Conservation (phyloP, 2,329 filamentous ascomycete genomes). For the Penicillium sp. region DNA sequence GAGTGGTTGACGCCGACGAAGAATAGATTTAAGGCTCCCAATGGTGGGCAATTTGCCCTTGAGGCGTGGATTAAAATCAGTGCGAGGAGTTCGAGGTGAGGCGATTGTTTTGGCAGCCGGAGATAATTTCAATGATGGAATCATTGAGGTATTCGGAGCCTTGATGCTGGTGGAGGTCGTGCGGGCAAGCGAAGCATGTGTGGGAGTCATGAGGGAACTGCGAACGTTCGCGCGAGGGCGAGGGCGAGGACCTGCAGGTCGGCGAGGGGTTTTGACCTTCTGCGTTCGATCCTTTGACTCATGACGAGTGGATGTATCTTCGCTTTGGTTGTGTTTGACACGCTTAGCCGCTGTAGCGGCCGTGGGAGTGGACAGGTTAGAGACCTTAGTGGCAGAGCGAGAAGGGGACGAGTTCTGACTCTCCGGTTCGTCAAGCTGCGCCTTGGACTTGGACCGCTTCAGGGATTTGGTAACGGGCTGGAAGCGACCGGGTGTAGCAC, state of each 20-base stretch:
- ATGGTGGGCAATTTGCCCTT: conserved; percentile 49
- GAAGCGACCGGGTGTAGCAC: conserved; percentile 47
- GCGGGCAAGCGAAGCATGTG: conserved; percentile 69
- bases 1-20: conserved; percentile 58
- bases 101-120: conserved; percentile 51
- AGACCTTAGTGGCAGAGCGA: conserved; percentile 28
- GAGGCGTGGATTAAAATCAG: conserved; percentile 47
- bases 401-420: conserved; percentile 40
- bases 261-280: conserved; percentile 18
- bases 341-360: conserved; percentile 61
- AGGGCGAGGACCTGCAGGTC: conserved; percentile 31
- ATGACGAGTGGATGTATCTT: conserved; percentile 67
- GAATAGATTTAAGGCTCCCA: conserved; percentile 59
- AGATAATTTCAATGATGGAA: conserved; percentile 52
- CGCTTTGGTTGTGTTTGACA: conserved; percentile 61
- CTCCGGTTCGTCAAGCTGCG: conserved; percentile 61
- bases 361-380: conserved; percentile 32
- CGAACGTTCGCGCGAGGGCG: conserved; percentile 41
- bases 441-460: conserved; percentile 58
- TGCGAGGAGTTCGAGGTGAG: conserved; percentile 43
- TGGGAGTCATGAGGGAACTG: conserved; percentile 69
- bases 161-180: conserved; percentile 50
- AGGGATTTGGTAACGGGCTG: conserved; percentile 42
- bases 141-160: conserved; percentile 52
- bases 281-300: conserved; percentile 5